Evolutionary conservation across 2,329 filamentous ascomycete species (phyloP), one percentile per base, ranked within the genome.

Genomic region (Zymoseptoria pseudotritici): DNA sequence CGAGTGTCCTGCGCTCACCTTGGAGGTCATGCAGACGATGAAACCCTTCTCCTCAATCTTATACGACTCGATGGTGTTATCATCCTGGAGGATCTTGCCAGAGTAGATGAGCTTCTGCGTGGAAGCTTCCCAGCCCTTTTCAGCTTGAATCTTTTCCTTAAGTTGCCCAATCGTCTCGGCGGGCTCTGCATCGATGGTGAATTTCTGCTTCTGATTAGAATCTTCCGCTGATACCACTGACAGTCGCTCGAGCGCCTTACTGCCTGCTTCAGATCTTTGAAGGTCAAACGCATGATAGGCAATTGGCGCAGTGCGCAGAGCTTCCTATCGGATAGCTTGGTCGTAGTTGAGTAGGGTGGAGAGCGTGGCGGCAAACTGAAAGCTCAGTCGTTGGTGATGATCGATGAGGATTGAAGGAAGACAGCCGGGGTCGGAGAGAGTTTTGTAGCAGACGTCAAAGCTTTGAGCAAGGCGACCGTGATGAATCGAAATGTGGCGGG

Each of bases 11-110:
- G 50, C 3, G 53, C 66, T 50, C 57, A 96, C 92, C 89, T 97
- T 97, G 74, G 90, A 91, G 70, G 96, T 87, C 86, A 99, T 96
- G 80, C 94, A 99, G 62, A 99, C 94, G 71, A 99, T 91, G 75
- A 97, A 99, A 46, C 94, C 94, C 83, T 97, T 99, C 83, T 97
- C 94, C 78, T 99, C 93, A 65, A 99, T 97, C 78, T 91, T 96
- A 81, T 97, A 97, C 50, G 90, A 92, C 76, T 91, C 91, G 69
- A 99, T 89, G 2, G 92, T 96, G 73, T 97, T 94, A 63, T 91
- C 91, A 88, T 99, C 93, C 78, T 97, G 93, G 66, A 99, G 81
- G 70, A 99, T 97, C 82, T 99, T 99, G 80, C 94, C 94, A 60
- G 94, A 97, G 78, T 97, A 97, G 78, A 99, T 99, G 72, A 99